A percentile compares a stretch with the other conserved stretches of the same genome.
Conservation (phyloP, 139 green algal species). For the Diplosphaera chodatii region DNA sequence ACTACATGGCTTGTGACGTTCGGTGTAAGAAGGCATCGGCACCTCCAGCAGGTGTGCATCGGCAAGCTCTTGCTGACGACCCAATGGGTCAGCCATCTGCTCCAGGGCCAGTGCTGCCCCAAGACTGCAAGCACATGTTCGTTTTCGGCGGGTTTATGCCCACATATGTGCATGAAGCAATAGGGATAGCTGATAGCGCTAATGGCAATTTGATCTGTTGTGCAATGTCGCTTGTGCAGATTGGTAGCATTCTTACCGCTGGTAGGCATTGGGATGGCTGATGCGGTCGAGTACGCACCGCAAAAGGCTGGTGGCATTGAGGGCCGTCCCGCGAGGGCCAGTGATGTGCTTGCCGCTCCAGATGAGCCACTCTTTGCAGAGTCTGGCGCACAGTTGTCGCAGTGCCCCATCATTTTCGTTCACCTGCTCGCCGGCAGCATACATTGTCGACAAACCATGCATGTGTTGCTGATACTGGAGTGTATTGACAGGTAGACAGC, state of each 20-base stretch:
- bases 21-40: too few species aligned
- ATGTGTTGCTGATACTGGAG: too few species aligned
- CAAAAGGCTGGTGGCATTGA: slow-evolving; percentile 17
- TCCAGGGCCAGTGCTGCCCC: slow-evolving; percentile 10
- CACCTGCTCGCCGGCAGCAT: too few species aligned
- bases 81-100: slow-evolving; percentile 3
- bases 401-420: slow-evolving; percentile 3
- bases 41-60: slow-evolving; percentile 12
- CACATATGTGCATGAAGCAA: too few species aligned
- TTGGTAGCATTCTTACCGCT: not conserved
- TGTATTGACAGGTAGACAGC: too few species aligned
- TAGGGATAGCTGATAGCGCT: too few species aligned
- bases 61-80: not conserved
- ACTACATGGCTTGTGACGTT: too few species aligned
- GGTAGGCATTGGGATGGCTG: slow-evolving; percentile 12
- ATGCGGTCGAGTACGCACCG: slow-evolving; percentile 18
- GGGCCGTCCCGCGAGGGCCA: not conserved
- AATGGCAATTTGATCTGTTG: too few species aligned
- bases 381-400: slow-evolving; percentile 10
- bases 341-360: not conserved
- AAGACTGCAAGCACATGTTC: slow-evolving; percentile 11
- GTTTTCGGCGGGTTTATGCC: too few species aligned
- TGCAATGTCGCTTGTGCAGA: too few species aligned
- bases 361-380: not conserved
- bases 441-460: too few species aligned